Percentiles rank a stretch among this genome's conserved stretches.
Evolutionary conservation across 495 filamentous ascomycete genomes (phyloP).

Genomic region (Hypomontagnella submonticulosa): DNA sequence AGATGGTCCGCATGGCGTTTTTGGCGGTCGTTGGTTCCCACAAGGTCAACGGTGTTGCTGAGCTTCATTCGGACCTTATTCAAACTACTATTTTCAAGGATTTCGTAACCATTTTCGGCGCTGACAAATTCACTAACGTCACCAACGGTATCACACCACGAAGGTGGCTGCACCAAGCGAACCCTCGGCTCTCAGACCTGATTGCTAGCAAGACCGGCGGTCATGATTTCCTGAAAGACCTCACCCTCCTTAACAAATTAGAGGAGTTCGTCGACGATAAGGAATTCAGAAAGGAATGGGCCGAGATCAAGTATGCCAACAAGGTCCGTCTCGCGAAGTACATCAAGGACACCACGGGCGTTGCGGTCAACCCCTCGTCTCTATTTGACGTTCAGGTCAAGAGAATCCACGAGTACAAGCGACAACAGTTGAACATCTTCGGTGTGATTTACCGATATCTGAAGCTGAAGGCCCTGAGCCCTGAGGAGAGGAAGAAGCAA

Average conservation of each 20-base stretch:
- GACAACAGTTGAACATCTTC: conserved; percentile 98
- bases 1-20: conserved; percentile 97
- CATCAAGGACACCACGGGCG: conserved; percentile 81
- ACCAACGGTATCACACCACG: conserved; percentile 97
- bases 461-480: conserved; percentile 81
- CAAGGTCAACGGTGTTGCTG: conserved; percentile 98
- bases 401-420: conserved; percentile 99
- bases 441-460: conserved; percentile 97
- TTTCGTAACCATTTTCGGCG: conserved; percentile 92
- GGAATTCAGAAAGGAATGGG: conserved; percentile 90
- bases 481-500: conserved; percentile 88
- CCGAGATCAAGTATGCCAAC: conserved; percentile 80
- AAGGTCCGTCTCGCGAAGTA: conserved; percentile 84
- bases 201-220: conserved; percentile 90
- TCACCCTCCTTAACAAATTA: conserved; percentile 84
- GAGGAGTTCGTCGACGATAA: conserved; percentile 84
- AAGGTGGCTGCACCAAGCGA: conserved; percentile 97
- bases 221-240: conserved; percentile 84
- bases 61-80: conserved; percentile 96
- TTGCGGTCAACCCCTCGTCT: conserved; percentile 85
- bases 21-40: conserved; percentile 96
- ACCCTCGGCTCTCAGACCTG: conserved; percentile 88
- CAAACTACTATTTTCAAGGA: conserved; percentile 99
- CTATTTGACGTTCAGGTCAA: conserved; percentile 98
- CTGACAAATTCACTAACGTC: conserved; percentile 97